phyloP scores from a whole-genome alignment of 164 flowering plant genomes.

The Cinnamomum chago region DNA sequence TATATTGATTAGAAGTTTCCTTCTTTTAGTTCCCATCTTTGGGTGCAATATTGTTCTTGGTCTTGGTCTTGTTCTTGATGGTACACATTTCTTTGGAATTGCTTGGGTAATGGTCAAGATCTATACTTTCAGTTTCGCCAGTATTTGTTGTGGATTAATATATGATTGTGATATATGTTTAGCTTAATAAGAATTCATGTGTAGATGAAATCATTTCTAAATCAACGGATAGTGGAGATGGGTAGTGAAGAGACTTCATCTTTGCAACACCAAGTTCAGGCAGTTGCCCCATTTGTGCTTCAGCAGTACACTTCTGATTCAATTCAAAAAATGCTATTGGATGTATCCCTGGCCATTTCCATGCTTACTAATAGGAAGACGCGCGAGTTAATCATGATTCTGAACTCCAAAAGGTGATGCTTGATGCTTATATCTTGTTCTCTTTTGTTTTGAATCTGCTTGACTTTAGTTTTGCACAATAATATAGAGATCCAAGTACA shows the following conservation, averaged over 20 bases:
- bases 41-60: not conserved
- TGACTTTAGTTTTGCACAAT: not conserved
- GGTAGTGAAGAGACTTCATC: conserved; percentile 71
- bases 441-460: not conserved
- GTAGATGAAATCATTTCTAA: conserved; percentile 84
- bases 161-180: not conserved
- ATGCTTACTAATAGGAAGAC: conserved; percentile 74
- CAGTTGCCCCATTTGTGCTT: conserved; percentile 87
- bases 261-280: conserved; percentile 90
- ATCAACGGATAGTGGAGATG: conserved; percentile 76
- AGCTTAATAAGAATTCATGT: not conserved
- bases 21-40: not conserved
- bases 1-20: not conserved
- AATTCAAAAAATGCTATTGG: conserved; percentile 64
- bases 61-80: not conserved
- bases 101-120: not conserved
- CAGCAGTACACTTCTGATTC: conserved; percentile 82
- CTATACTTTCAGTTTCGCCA: not conserved
- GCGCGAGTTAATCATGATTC: conserved; percentile 83
- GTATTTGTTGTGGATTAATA: not conserved
- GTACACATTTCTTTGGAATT: not conserved
- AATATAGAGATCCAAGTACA: not conserved
- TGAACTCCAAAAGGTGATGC: conserved; percentile 83
- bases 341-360: conserved; percentile 62
- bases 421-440: not conserved